Evolutionary conservation across 495 filamentous ascomycete species (phyloP), one percentile per base, ranked within the genome.

Genomic region (Penicillium verhagenii): DNA sequence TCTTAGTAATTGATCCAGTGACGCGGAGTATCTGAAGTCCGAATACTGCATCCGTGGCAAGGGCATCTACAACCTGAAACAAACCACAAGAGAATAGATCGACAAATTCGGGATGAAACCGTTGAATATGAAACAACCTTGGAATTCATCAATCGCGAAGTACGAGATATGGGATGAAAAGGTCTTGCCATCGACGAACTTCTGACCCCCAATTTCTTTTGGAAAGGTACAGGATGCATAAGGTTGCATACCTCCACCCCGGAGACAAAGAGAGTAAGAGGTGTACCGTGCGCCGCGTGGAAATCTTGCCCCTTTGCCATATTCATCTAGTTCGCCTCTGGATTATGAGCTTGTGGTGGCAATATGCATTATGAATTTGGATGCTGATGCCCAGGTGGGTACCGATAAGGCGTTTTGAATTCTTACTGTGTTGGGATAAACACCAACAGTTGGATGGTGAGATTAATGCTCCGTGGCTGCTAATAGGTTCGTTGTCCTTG

Each of bases 181-280:
- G 23, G 19, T 23, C 47, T 38, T 26, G 23, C 23, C 23, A 45
- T 23, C 0, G 3, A 35, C 4, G 14, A 13, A 35, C 16, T 35
- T n/a, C 13, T 35, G 3, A 13, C 33, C 14, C 33, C 14, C n/a
- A n/a, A n/a, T n/a, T n/a, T n/a, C 10, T 45, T 47, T 29, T 16
- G 4, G 13, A 7, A 31, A 8, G 18, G 29, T 10, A 19, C 31
- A 50, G 47, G 47, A 50, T 50, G 29, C 47, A 50, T 50, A 50
- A 50, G 31, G 47, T 37, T 48, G 46, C 46, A 48, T 48, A 47
- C 31, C 28, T 14, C 18, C 45, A 26, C 45, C 28, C 24, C 1
- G 28, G 21, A 39, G 5, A 8, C 31, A 7, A 16, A 23, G 4
- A 25, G 4, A 38, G 18, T 18, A 37, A 25, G 6, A 50, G 47